These are phyloP conservation scores for Musa itinerans DNA, from an alignment of 176 grass and related monocot genomes.

Conservation along the genomic window DNA sequence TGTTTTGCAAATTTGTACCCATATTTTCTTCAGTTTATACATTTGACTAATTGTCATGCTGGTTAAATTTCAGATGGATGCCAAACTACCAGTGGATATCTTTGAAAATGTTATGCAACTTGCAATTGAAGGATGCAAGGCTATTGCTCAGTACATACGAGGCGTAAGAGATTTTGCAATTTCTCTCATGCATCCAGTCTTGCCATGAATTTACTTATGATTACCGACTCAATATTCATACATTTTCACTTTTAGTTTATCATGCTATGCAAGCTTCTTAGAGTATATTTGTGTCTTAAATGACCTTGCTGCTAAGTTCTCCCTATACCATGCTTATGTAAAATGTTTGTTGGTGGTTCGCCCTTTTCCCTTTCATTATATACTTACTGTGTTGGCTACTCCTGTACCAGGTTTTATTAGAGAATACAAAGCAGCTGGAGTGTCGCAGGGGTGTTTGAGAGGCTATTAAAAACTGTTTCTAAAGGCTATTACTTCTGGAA, in stretches of 20 bases:
- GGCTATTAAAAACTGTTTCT: neutral
- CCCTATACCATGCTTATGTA: too few relatives aligned
- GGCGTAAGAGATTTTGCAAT: slow-evolving; percentile 38
- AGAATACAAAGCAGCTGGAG: slow-evolving; percentile 71
- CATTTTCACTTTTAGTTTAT: slow-evolving; percentile 3
- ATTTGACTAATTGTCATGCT: neutral
- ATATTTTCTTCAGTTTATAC: neutral
- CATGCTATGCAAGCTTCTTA: neutral
- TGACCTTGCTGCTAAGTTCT: too few relatives aligned
- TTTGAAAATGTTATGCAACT: slow-evolving; percentile 95
- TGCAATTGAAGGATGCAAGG: slow-evolving; percentile 94
- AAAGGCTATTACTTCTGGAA: neutral
- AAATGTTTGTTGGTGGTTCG: neutral
- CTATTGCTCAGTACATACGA: slow-evolving; percentile 67
- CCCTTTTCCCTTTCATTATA: slow-evolving; percentile 1
- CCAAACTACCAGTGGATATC: slow-evolving; percentile 78
- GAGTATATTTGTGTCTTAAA: neutral
- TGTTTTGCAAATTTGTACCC: neutral
- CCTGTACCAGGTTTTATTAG: slow-evolving; percentile 50
- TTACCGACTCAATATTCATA: neutral
- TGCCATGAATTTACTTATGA: neutral
- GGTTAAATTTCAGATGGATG: slow-evolving; percentile 62
- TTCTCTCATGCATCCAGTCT: neutral
- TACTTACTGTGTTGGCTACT: neutral
- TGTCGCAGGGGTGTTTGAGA: slow-evolving; percentile 38